Percentiles rank a stretch among this genome's conserved stretches.
phyloP scores from a whole-genome alignment of 257 asterid species.

The Lavandula angustifolia region DNA sequence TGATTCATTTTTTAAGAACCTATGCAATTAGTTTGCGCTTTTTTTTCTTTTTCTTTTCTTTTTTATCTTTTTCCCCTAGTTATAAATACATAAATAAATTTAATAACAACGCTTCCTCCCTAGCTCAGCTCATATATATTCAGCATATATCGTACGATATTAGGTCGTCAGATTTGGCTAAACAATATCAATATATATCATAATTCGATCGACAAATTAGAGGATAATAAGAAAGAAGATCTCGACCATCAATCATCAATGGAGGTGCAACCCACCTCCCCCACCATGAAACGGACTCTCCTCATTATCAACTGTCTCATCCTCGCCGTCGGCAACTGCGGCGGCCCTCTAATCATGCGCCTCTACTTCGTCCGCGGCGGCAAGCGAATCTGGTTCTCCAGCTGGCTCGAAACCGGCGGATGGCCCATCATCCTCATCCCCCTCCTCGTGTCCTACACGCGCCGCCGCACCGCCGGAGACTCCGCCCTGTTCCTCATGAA shows the following conservation, averaged over 20 bases:
- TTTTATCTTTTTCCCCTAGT: too few relatives aligned
- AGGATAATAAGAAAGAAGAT: too few relatives aligned
- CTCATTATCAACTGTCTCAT: constrained; percentile 14
- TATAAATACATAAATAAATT: too few relatives aligned
- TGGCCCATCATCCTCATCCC: constrained; percentile 42
- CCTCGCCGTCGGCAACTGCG: constrained; percentile 38
- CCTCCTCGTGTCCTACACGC: constrained; percentile 28
- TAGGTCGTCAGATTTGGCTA: too few relatives aligned
- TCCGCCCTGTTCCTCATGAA: constrained; percentile 21
- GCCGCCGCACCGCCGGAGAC: constrained; percentile 32
- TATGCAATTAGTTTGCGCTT: too few relatives aligned
- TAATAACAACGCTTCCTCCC: too few relatives aligned
- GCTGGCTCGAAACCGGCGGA: constrained; percentile 39
- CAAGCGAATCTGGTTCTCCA: constrained; percentile 33
- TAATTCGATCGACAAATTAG: too few relatives aligned
- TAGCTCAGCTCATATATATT: too few relatives aligned
- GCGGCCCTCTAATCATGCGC: constrained; percentile 39
- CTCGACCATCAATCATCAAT: background rate
- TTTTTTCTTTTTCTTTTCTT: too few relatives aligned
- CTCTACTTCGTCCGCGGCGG: constrained; percentile 47
- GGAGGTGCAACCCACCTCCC: constrained; percentile 15
- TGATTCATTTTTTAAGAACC: too few relatives aligned
- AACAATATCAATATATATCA: too few relatives aligned
- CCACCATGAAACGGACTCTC: constrained; percentile 3
- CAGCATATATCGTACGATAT: too few relatives aligned